Evolutionary conservation across 306 rosid species (phyloP).

Genomic region (Trifolium repens): DNA sequence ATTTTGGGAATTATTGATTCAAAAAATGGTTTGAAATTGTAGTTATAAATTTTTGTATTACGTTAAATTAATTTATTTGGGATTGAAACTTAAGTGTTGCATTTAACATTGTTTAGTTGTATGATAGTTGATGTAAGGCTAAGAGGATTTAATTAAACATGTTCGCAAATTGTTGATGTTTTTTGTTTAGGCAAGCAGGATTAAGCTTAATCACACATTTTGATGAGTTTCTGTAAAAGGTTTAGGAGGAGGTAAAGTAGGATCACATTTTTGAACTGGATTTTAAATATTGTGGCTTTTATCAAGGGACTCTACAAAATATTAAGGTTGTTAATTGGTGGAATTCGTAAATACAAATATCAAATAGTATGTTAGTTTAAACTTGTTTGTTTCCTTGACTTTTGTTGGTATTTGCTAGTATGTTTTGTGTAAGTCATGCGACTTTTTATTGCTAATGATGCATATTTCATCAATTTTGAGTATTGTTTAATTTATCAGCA

Average conservation of each 20-base stretch:
- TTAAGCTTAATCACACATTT: constrained; percentile 4
- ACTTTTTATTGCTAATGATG: constrained; percentile 8
- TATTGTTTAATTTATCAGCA: neutral
- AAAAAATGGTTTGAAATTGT: constrained; percentile 31
- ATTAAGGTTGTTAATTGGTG: neutral
- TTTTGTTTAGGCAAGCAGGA: neutral
- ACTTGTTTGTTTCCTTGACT: constrained; percentile 8
- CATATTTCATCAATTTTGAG: constrained; percentile 7
- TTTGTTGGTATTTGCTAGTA: neutral
- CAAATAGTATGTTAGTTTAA: neutral
- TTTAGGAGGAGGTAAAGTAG: constrained; percentile 12
- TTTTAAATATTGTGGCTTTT: constrained; percentile 15
- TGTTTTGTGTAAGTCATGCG: neutral
- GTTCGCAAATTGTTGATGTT: constrained; percentile 6
- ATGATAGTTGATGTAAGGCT: constrained; percentile 25
- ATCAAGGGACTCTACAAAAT: neutral
- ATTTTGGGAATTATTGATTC: constrained; percentile 9
- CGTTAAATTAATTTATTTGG: constrained; percentile 5
- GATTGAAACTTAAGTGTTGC: constrained; percentile 5
- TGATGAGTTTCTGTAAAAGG: constrained; percentile 4
- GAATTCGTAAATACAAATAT: neutral
- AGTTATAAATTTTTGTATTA: neutral
- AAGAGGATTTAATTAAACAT: neutral
- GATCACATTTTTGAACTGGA: constrained; percentile 6
- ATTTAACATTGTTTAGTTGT: neutral